Evolutionary conservation across 257 asterid genomes (phyloP), one percentile per base, ranked within the genome.

Genomic region (Eustoma russellianum): DNA sequence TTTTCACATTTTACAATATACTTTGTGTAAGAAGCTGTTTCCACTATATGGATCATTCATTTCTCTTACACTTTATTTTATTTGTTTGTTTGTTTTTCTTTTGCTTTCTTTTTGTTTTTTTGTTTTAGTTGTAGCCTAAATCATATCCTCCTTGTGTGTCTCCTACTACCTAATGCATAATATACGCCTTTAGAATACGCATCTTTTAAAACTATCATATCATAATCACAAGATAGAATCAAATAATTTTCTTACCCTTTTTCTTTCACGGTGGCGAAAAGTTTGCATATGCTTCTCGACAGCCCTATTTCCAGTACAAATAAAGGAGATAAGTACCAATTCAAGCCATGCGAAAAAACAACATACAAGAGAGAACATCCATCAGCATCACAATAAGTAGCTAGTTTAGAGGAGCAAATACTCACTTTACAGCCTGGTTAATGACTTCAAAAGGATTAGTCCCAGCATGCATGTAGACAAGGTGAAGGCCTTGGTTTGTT

Each of bases 381-480:
- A 24, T 8, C 18, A 53, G 15, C 17, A 7, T 38, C 43, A 24
- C n/a, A n/a, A 43, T 12, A 40, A 46, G 34, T 3, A 15, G 17
- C 15, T 41, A 68, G 55, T 53, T 13, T 50, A 40, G 7, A 17
- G 48, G 15, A n/a, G 47, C 7, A 46, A 65, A 48, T 65, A 69
- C 94, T 70, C 76, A 90, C 97, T 90, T 90, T 53, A 90, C 95
- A 56, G 96, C 96, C 71, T 90, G 88, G 48, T 67, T 81, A 66
- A 90, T 77, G 68, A 90, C 98, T 78, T 90, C 95, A 67, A 76
- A 90, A 41, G 98, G 95, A 78, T 86, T 86, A 15, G 86, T 71
- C 62, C 98, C 98, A 53, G 95, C 86, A 64, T 90, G 94, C 86
- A 82, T 72, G 77, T 86, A 90, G 59, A 86, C 89, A 60, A 86